These are phyloP conservation scores for Pholiota microspora DNA, from an alignment of 768 basidiomycete genomes.

Conservation along the genomic window DNA sequence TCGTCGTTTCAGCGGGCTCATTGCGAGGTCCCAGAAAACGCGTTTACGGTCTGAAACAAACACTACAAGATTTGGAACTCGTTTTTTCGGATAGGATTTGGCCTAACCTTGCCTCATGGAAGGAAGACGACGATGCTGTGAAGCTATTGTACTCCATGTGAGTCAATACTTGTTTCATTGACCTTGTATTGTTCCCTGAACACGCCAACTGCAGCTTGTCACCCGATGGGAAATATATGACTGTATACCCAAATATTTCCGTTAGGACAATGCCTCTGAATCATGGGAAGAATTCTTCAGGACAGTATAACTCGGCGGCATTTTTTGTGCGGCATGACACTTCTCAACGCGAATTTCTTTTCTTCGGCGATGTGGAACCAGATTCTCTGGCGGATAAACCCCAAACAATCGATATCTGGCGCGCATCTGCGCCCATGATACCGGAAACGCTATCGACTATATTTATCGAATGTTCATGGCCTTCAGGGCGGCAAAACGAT, in stretches of 20 bases:
- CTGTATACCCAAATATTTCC: constrained; percentile 54
- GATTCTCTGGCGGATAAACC: constrained; percentile 65
- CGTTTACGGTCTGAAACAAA: constrained; percentile 58
- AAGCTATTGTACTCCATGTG: constrained; percentile 67
- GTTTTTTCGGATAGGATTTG: constrained; percentile 80
- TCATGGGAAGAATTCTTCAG: constrained; percentile 61
- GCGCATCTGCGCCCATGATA: constrained; percentile 74
- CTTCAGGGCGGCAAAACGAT: constrained; percentile 64
- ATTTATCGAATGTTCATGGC: constrained; percentile 95
- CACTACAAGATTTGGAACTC: constrained; percentile 65
- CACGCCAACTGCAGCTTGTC: constrained; percentile 20
- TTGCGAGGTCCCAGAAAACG: constrained; percentile 59
- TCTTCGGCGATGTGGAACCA: constrained; percentile 94
- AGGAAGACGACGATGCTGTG: constrained; percentile 55
- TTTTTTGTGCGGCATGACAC: constrained; percentile 79
- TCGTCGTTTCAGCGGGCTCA: constrained; percentile 84
- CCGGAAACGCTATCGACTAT: constrained; percentile 67
- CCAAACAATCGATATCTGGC: constrained; percentile 75
- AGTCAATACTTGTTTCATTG: constrained; percentile 25
- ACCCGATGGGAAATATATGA: constrained; percentile 57
- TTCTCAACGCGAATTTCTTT: constrained; percentile 71
- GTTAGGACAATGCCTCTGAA: constrained; percentile 67
- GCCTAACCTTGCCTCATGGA: constrained; percentile 82
- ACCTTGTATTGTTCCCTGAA: not conserved
- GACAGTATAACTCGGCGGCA: constrained; percentile 73